Conservation (phyloP, 768 basidiomycete genomes). For the Tricholoma bakamatsutake region DNA sequence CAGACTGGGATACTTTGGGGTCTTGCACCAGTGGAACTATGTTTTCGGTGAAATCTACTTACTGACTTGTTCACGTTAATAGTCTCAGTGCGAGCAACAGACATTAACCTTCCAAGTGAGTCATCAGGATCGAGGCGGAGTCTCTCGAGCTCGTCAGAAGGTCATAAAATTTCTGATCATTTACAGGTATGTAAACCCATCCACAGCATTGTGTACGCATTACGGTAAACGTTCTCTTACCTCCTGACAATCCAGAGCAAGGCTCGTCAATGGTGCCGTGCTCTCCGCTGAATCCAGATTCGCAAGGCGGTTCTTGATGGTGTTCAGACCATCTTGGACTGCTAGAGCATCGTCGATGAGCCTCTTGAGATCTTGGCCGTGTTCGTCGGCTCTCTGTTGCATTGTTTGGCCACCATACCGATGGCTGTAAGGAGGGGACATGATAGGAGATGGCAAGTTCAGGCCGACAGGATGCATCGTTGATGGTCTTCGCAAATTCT, state of each 20-base stretch:
- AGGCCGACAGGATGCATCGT: background rate
- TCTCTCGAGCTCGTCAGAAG: slow-evolving; percentile 2
- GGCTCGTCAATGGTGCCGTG: background rate
- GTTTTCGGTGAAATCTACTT: slow-evolving; percentile 4
- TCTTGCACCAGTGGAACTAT: slow-evolving; percentile 2
- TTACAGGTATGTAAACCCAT: background rate
- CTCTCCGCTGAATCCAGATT: background rate
- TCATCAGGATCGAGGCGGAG: slow-evolving; percentile 1
- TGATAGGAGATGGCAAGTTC: background rate
- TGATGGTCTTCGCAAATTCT: background rate
- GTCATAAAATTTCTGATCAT: background rate
- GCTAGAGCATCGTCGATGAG: slow-evolving; percentile 4
- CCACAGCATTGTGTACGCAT: background rate
- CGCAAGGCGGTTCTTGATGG: slow-evolving; percentile 1
- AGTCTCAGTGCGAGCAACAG: background rate
- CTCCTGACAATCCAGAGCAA: slow-evolving; percentile 2
- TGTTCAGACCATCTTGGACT: slow-evolving; percentile 4
- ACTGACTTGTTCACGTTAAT: background rate
- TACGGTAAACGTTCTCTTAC: background rate
- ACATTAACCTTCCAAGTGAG: background rate
- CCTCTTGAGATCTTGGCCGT: background rate
- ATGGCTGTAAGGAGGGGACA: background rate
- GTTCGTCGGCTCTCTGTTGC: background rate
- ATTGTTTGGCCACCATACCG: background rate
- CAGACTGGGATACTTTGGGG: background rate